Conservation (phyloP, 345 rosid species). For the Eutrema yunnanense region DNA sequence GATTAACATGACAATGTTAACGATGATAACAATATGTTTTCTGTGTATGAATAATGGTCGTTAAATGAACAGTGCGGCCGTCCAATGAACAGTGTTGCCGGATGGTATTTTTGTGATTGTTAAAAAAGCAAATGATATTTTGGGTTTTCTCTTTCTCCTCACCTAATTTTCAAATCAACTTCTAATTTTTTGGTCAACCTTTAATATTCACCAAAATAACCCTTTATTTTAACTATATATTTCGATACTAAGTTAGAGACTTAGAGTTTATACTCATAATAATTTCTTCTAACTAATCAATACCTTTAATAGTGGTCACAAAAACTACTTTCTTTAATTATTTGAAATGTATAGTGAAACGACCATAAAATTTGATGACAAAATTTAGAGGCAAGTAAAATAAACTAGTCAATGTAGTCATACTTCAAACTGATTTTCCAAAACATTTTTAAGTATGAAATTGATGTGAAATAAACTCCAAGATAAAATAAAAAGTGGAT, state of each 20-base stretch:
- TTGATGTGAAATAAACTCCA: constrained; percentile 13
- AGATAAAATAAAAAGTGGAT: not conserved
- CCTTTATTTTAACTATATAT: not conserved
- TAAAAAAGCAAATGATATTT: too few species aligned
- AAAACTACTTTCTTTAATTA: not conserved
- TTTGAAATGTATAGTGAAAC: constrained; percentile 5
- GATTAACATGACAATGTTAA: too few species aligned
- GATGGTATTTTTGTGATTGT: too few species aligned
- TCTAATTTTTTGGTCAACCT: too few species aligned
- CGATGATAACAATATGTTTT: too few species aligned
- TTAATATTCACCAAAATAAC: too few species aligned
- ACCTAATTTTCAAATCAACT: too few species aligned
- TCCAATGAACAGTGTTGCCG: too few species aligned
- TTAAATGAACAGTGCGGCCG: too few species aligned
- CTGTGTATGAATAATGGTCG: too few species aligned
- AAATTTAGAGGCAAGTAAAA: not conserved
- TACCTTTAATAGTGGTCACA: not conserved
- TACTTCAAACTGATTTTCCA: not conserved
- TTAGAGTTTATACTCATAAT: not conserved
- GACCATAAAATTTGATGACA: not conserved
- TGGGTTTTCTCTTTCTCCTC: too few species aligned
- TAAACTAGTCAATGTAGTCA: not conserved
- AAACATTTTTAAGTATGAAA: not conserved
- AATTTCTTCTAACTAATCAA: not conserved
- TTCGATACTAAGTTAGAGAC: not conserved